These are phyloP conservation scores for Trichoderma parareesei DNA, from an alignment of 495 filamentous ascomycete species.

Conservation along the genomic window DNA sequence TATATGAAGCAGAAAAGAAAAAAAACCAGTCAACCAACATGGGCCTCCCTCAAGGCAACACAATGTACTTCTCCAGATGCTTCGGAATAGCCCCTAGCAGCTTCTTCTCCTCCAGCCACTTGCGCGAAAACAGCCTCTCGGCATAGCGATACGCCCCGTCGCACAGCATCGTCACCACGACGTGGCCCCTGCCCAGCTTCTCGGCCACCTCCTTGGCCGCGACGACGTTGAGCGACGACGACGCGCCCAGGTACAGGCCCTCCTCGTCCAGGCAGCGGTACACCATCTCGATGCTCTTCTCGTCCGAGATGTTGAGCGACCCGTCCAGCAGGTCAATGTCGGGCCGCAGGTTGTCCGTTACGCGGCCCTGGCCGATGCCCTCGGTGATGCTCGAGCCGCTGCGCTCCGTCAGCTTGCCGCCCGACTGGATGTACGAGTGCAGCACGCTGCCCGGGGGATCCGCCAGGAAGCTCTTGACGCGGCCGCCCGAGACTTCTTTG, in stretches of 20 bases:
- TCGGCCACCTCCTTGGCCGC: conserved; percentile 91
- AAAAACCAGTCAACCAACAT: neutral
- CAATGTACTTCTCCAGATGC: conserved; percentile 85
- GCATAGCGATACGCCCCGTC: conserved; percentile 97
- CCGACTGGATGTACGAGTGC: conserved; percentile 82
- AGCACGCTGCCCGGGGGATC: conserved; percentile 90
- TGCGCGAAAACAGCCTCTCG: conserved; percentile 80
- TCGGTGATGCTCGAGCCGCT: conserved; percentile 87
- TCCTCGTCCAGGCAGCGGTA: conserved; percentile 96
- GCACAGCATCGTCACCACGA: conserved; percentile 86
- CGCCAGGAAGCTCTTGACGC: conserved; percentile 83
- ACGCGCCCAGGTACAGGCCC: conserved; percentile 91
- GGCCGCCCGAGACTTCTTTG: conserved; percentile 70
- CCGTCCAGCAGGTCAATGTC: conserved; percentile 82
- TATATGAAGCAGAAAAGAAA: neutral
- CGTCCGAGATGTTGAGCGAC: conserved; percentile 78
- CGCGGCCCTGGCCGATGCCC: conserved; percentile 93
- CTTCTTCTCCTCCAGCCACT: conserved; percentile 82
- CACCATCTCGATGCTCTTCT: conserved; percentile 95
- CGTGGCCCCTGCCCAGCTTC: conserved; percentile 80
- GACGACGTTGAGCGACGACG: conserved; percentile 86
- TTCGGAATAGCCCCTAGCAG: conserved; percentile 75
- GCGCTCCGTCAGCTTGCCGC: conserved; percentile 75
- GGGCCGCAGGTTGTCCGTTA: conserved; percentile 84
- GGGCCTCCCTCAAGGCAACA: conserved; percentile 50